These are phyloP conservation scores for Aspergillus brunneoviolaceus DNA, from an alignment of 2,329 filamentous ascomycete species.

Conservation along the genomic window DNA sequence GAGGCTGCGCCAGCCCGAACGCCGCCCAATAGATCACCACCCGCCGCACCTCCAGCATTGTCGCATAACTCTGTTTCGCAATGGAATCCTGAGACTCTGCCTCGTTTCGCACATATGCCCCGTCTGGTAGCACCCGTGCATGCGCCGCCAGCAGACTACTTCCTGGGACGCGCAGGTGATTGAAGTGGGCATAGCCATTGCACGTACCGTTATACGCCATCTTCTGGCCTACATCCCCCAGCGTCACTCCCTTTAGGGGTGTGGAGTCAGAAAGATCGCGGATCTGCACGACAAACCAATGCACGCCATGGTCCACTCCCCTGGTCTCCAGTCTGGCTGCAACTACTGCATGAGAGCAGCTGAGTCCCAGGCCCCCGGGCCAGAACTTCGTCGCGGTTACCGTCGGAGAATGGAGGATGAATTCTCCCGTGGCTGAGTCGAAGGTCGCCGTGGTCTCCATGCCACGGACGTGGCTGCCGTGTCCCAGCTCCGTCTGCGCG, in stretches of 20 bases:
- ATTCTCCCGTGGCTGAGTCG: slow-evolving; percentile 47
- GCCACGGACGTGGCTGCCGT: slow-evolving; percentile 54
- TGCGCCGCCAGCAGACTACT: slow-evolving; percentile 52
- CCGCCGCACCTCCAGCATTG: slow-evolving; percentile 50
- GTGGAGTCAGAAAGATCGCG: slow-evolving; percentile 29
- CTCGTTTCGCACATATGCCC: too few species aligned
- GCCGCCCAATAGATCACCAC: slow-evolving; percentile 48
- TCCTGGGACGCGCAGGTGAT: slow-evolving; percentile 49
- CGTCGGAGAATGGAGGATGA: slow-evolving; percentile 53
- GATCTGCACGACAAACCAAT: slow-evolving; percentile 55
- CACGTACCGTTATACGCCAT: slow-evolving; percentile 56
- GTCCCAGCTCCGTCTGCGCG: slow-evolving; percentile 54
- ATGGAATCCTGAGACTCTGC: slow-evolving; percentile 41
- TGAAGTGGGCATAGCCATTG: slow-evolving; percentile 56
- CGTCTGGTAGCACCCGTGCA: slow-evolving; percentile 36
- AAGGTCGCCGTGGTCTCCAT: slow-evolving; percentile 51
- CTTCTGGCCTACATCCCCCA: slow-evolving; percentile 58
- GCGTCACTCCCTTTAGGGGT: slow-evolving; percentile 49
- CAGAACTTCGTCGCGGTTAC: slow-evolving; percentile 57
- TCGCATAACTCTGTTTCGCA: slow-evolving; percentile 48
- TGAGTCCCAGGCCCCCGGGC: slow-evolving; percentile 54
- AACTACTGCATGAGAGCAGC: slow-evolving; percentile 57
- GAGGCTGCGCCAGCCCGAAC: slow-evolving; percentile 53
- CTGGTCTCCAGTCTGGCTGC: slow-evolving; percentile 50
- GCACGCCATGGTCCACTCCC: slow-evolving; percentile 48